Conservation (phyloP, 495 filamentous ascomycete species). For the Penicillium roqueforti region DNA sequence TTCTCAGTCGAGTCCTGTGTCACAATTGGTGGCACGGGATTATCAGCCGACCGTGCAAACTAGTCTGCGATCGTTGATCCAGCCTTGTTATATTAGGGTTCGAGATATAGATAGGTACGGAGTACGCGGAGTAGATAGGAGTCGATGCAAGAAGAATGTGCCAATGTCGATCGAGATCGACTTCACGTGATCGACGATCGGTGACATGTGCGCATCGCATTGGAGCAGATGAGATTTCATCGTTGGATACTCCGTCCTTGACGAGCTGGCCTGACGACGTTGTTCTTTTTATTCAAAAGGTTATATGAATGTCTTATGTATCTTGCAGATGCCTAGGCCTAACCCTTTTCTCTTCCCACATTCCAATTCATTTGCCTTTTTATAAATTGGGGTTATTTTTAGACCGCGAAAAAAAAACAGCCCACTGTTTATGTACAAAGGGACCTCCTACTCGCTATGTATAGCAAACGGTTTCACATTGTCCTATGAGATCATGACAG, state of each 20-base stretch:
- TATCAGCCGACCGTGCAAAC: slow-evolving; percentile 3
- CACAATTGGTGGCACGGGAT: slow-evolving; percentile 5
- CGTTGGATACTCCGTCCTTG: not conserved
- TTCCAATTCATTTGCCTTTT: slow-evolving; percentile 3
- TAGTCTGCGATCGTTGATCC: slow-evolving; percentile 2
- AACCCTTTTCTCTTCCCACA: not conserved
- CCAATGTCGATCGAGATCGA: not conserved
- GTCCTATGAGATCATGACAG: slow-evolving; percentile 2
- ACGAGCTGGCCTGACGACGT: too few relatives aligned
- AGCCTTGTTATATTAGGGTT: not conserved
- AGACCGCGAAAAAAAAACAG: not conserved
- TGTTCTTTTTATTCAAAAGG: too few relatives aligned
- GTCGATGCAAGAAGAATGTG: too few relatives aligned
- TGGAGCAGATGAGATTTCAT: not conserved
- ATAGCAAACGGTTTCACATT: slow-evolving; percentile 28
- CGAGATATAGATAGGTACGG: not conserved
- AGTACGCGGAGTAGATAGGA: too few relatives aligned
- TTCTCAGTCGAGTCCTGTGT: slow-evolving; percentile 12
- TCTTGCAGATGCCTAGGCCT: not conserved
- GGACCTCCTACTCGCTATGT: slow-evolving; percentile 12
- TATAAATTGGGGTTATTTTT: slow-evolving; percentile 21
- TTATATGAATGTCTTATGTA: too few relatives aligned
- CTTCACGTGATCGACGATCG: not conserved
- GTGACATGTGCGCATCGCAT: too few relatives aligned
- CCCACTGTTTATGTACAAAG: not conserved